phyloP scores from a whole-genome alignment of 2,329 filamentous ascomycete species.

The Xylaria sp. region DNA sequence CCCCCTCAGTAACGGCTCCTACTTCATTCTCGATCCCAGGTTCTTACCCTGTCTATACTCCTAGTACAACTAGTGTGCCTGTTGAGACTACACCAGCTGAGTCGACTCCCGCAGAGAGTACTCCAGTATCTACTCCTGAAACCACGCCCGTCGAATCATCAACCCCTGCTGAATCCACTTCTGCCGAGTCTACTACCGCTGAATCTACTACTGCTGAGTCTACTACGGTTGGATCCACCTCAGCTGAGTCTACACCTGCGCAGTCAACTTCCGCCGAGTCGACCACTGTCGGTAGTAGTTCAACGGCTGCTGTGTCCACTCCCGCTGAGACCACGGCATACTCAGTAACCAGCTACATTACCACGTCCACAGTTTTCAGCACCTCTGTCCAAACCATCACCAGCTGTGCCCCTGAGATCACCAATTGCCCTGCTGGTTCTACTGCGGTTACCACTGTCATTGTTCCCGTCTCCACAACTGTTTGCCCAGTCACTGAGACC shows the following conservation, averaged over 20 bases:
- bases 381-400: conserved; percentile 62
- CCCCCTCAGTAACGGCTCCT: conserved; percentile 17
- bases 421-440: conserved; percentile 59
- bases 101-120: conserved; percentile 18
- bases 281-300: conserved; percentile 29
- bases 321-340: conserved; percentile 32
- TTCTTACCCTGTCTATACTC: conserved; percentile 32
- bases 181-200: conserved; percentile 30
- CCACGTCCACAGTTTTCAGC: conserved; percentile 62
- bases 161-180: conserved; percentile 30
- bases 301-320: conserved; percentile 42
- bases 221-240: conserved; percentile 16
- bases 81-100: conserved; percentile 24
- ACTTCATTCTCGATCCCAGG: conserved; percentile 23
- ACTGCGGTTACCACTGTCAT: conserved; percentile 63
- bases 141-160: conserved; percentile 5
- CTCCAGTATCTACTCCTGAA: not conserved
- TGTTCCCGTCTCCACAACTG: conserved; percentile 66
- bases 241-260: conserved; percentile 33
- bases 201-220: conserved; percentile 35
- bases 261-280: conserved; percentile 34
- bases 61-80: conserved; percentile 34
- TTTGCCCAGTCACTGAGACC: conserved; percentile 70
- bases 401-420: conserved; percentile 61
- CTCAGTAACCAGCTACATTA: conserved; percentile 54